Base-by-base conservation (phyloP, 148 eudicot species). In the Amaranthus cruentus region DNA sequence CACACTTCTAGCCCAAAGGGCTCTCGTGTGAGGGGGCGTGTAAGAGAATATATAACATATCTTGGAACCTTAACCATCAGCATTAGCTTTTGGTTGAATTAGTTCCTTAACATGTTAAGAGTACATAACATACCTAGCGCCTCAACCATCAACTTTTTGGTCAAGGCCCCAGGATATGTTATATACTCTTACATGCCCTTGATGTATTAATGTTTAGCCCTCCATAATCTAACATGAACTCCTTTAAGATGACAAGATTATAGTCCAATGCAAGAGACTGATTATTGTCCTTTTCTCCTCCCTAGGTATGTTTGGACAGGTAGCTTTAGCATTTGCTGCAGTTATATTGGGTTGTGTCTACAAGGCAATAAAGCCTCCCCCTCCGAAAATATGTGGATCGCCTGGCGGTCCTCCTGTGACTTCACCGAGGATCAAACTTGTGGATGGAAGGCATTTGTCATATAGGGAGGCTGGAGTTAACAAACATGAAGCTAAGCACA, bases 391-490 rank as follows among this genome's bases (percentile, higher is more conserved):
- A 57, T 88, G 88, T 76, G 95, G 87, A 55, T 81, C 87, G 4
- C 89, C 85, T 13, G 88, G 89, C 69, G 91, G 91, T 66, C 89
- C 91, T 67, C 92, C 86, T 28, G 81, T 88, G 69, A 84, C 88
- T 71, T 90, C 96, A 47, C 85, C 87, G 2, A 73, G 92, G 80
- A 78, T 90, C 77, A 83, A 83, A 77, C 96, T 88, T 55, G 62
- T 67, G 21, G 96, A 90, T 71, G 92, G 96, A 46, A 87, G 96
- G 79, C 77, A 88, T 83, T 84, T 90, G 76, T 85, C 96, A 42
- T 90, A 90, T 72, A 85, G 74, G 79, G 96, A 90, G 77, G 65
- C 57, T 3, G 96, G 96, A 49, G 84, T 85, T 55, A 21, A 74
- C 58, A 90, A 85, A 74, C 91, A 90, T 46, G 81, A 82, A 57